A percentile compares a stretch with the other conserved stretches of the same genome.
phyloP scores from a whole-genome alignment of 306 rosid genomes.

The Vigna angularis region DNA sequence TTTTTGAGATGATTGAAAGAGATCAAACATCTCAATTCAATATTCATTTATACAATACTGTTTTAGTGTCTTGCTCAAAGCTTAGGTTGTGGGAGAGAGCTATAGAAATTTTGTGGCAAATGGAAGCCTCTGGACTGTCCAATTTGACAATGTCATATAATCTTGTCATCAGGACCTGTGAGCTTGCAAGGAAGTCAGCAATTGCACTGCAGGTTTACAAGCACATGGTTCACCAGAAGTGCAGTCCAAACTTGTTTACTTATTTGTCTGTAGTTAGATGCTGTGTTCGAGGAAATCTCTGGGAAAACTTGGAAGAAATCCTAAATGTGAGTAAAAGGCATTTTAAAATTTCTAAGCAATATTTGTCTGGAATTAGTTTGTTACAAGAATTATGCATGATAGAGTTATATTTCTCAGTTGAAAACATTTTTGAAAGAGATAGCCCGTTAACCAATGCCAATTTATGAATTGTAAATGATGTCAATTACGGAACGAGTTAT shows the following conservation, averaged over 20 bases:
- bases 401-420: slow-evolving; percentile 5
- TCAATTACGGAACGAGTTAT: not conserved
- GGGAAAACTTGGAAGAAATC: slow-evolving; percentile 77
- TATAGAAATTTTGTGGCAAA: slow-evolving; percentile 79
- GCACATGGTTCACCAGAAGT: slow-evolving; percentile 78
- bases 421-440: slow-evolving; percentile 2
- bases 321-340: slow-evolving; percentile 63
- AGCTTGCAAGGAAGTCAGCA: slow-evolving; percentile 70
- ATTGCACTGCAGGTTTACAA: slow-evolving; percentile 87
- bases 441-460: slow-evolving; percentile 3
- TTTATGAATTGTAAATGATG: slow-evolving; percentile 21
- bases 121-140: slow-evolving; percentile 68
- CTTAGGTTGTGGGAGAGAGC: slow-evolving; percentile 83
- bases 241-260: slow-evolving; percentile 74
- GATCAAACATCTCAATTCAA: slow-evolving; percentile 48
- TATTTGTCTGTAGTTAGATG: slow-evolving; percentile 68
- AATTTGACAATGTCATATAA: slow-evolving; percentile 70
- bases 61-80: slow-evolving; percentile 80
- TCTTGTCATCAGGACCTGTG: slow-evolving; percentile 80
- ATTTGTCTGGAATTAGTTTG: slow-evolving; percentile 29
- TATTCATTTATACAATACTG: slow-evolving; percentile 68
- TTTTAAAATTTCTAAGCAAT: slow-evolving; percentile 33
- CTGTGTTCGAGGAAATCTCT: slow-evolving; percentile 77
- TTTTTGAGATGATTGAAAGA: slow-evolving; percentile 66
- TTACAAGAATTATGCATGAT: slow-evolving; percentile 7